Evolutionary conservation across 1,139 yeast species (phyloP).

Genomic region (Debaryomycetaceae sp.): DNA sequence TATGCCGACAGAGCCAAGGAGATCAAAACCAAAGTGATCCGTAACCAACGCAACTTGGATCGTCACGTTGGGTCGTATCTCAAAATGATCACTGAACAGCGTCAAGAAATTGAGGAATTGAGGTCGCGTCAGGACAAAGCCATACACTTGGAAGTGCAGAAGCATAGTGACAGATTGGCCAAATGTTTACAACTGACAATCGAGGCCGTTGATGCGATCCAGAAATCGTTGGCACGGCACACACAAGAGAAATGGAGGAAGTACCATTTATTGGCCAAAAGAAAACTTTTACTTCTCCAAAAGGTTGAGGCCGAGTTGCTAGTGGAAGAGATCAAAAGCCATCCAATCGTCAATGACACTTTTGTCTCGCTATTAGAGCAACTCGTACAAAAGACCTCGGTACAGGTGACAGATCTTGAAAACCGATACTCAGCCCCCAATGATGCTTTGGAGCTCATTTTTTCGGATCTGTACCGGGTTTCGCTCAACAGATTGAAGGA

Average conservation of each 20-base stretch:
- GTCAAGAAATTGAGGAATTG: slow-evolving; percentile 69
- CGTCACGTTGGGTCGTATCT: slow-evolving; percentile 86
- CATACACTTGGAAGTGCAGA: slow-evolving; percentile 30
- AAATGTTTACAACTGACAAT: slow-evolving; percentile 34
- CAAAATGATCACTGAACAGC: slow-evolving; percentile 81
- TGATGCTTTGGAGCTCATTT: slow-evolving; percentile 46
- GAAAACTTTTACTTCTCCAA: slow-evolving; percentile 48
- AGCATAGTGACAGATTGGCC: slow-evolving; percentile 25
- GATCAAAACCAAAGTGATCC: slow-evolving; percentile 72
- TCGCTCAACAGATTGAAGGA: slow-evolving; percentile 44
- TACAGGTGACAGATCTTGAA: slow-evolving; percentile 50
- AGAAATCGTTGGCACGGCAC: slow-evolving; percentile 35
- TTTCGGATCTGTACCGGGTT: slow-evolving; percentile 38
- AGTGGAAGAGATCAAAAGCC: slow-evolving; percentile 10
- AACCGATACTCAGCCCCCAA: slow-evolving; percentile 41
- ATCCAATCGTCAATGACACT: neutral
- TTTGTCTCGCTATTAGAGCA: slow-evolving; percentile 22
- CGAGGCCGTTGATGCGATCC: slow-evolving; percentile 37
- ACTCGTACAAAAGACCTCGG: slow-evolving; percentile 20
- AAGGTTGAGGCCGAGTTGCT: slow-evolving; percentile 33
- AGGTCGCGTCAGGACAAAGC: slow-evolving; percentile 49
- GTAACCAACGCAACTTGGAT: slow-evolving; percentile 75
- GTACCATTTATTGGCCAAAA: slow-evolving; percentile 52
- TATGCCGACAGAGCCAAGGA: slow-evolving; percentile 91
- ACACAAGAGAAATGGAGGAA: slow-evolving; percentile 43